phyloP scores from a whole-genome alignment of 164 flowering plant species.

The Magnolia sinica region DNA sequence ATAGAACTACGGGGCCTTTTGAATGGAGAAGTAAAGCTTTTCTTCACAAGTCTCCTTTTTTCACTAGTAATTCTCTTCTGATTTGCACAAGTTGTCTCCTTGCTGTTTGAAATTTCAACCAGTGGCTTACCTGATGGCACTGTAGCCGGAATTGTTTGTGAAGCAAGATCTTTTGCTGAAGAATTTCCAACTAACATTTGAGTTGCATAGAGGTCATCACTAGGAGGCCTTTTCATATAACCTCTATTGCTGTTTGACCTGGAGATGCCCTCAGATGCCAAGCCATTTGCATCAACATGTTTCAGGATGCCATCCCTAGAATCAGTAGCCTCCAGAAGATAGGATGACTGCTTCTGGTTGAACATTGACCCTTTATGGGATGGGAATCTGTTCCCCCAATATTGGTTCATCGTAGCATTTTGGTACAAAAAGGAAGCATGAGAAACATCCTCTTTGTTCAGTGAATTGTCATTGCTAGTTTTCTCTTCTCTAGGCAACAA shows the following conservation, averaged over 20 bases:
- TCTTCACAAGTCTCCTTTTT: conserved; percentile 44
- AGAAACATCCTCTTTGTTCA: conserved; percentile 32
- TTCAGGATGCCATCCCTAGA: conserved; percentile 45
- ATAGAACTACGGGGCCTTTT: conserved; percentile 77
- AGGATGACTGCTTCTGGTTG: conserved; percentile 18
- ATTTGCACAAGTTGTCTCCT: conserved; percentile 12
- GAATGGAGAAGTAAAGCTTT: conserved; percentile 67
- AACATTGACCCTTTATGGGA: conserved; percentile 39
- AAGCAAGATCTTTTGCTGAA: conserved; percentile 18
- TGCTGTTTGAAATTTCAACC: conserved; percentile 62
- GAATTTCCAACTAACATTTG: conserved; percentile 16
- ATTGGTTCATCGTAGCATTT: conserved; percentile 20
- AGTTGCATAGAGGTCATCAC: conserved; percentile 11
- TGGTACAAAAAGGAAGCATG: conserved; percentile 26
- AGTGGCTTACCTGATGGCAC: conserved; percentile 38
- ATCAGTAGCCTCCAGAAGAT: conserved; percentile 17
- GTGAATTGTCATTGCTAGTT: conserved; percentile 12
- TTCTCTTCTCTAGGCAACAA: conserved; percentile 22
- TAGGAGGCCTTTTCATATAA: conserved; percentile 21
- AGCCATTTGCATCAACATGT: conserved; percentile 44
- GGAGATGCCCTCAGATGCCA: conserved; percentile 9
- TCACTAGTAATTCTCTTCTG: conserved; percentile 28
- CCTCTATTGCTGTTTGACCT: conserved; percentile 12
- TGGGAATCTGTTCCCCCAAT: conserved; percentile 27
- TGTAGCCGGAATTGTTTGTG: conserved; percentile 24